phyloP scores from a whole-genome alignment of 2,329 filamentous ascomycete species.

The Lasiodiplodia hormozganensis region DNA sequence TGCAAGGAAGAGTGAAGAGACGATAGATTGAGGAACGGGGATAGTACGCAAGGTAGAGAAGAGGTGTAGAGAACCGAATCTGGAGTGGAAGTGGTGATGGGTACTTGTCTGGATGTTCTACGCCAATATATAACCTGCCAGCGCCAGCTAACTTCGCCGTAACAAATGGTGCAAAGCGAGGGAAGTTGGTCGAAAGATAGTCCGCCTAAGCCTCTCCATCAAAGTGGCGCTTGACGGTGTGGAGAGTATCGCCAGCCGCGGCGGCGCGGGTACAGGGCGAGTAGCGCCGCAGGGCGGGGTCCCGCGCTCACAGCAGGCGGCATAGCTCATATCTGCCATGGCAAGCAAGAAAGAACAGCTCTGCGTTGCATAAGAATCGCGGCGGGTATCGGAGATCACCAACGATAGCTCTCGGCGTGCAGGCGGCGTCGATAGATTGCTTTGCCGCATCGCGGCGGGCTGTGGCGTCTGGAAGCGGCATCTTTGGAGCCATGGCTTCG shows the following conservation, averaged over 20 bases:
- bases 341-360: not conserved
- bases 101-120: not conserved
- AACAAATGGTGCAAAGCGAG: not conserved
- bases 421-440: slow-evolving; percentile 4
- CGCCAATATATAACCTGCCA: not conserved
- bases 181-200: slow-evolving; percentile 5
- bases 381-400: not conserved
- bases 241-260: not conserved
- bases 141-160: slow-evolving; percentile 5
- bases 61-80: not conserved
- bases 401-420: not conserved
- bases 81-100: slow-evolving; percentile 6
- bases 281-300: slow-evolving; percentile 17
- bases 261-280: not conserved
- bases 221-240: slow-evolving; percentile 19
- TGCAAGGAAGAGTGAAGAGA: not conserved
- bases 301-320: not conserved
- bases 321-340: not conserved
- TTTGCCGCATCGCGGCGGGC: slow-evolving; percentile 9
- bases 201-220: slow-evolving; percentile 18
- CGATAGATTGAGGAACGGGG: slow-evolving; percentile 31
- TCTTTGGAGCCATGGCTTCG: not conserved
- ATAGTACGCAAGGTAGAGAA: slow-evolving; percentile 27
- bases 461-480: slow-evolving; percentile 9
- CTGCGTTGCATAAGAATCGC: not conserved